Evolutionary conservation across 179 eudicot species (phyloP), one percentile per base, ranked within the genome.

Genomic region (Beta lomatogona): DNA sequence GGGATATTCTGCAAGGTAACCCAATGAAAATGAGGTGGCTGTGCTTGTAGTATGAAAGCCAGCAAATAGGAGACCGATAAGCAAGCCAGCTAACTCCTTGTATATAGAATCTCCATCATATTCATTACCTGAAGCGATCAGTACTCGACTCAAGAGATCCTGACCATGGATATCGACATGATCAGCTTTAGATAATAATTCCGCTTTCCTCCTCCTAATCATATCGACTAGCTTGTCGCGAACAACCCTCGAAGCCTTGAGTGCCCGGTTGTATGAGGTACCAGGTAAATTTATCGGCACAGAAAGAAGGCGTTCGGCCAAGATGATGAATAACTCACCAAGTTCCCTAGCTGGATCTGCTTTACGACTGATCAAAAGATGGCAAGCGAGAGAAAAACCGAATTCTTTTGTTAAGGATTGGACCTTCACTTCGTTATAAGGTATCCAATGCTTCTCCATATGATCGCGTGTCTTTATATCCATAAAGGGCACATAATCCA

Each of bases 331-430:
- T 21, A 81, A 77, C 65, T 70, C 70, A 12, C 46, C 58, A 6
- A 82, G 44, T 5, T 73, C 80, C 28, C 59, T 59, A 1, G 71
- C 77, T 71, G 50, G 64, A 8, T 61, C 71, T 16, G 54, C 61
- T 45, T 0, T 46, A 2, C 48, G n/a, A 54, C 63, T 45, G 41
- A 82, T 36, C 28, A 82, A 70, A 9, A 82, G 16, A 10, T 63
- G 89, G 81, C 59, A 50, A 63, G 77, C 85, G 77, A 2, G 22
- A 80, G 16, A 76, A 77, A 82, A 77, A 4, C 73, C 71, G 45
- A 77, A 77, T 21, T 77, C 65, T 54, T 77, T 77, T 2, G 81
- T 44, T 4, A 82, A 25, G 31, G 77, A 28, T 28, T 77, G 66
- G 0, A 69, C 84, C 54, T 76, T 81, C 2, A 81, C 84, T 5